A percentile compares a stretch with the other conserved stretches of the same genome.
Conservation (phyloP, 2,329 filamentous ascomycete genomes). For the Grosmannia huntii region DNA sequence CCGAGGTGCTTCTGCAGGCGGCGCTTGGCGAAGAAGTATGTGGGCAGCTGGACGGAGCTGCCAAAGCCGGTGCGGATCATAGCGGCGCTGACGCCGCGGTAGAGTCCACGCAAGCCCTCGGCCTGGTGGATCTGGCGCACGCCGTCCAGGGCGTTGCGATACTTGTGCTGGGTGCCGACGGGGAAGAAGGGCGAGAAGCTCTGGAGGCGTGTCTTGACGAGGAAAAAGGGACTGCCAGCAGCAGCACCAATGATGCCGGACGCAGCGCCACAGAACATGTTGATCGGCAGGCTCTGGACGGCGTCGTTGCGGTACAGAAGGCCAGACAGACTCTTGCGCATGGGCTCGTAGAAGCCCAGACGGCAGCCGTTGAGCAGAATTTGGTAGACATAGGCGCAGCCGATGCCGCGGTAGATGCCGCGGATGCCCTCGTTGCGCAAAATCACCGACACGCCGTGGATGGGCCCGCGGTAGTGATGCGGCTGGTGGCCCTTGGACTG, state of each 20-base stretch:
- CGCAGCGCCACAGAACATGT: constrained; percentile 82
- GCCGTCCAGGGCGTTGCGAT: constrained; percentile 75
- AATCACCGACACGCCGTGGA: constrained; percentile 86
- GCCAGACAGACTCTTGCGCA: constrained; percentile 59
- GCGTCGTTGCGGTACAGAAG: constrained; percentile 58
- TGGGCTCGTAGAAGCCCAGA: constrained; percentile 92
- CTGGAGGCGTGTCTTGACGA: constrained; percentile 92
- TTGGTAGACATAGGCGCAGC: constrained; percentile 92
- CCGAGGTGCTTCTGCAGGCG: constrained; percentile 68
- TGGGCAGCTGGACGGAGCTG: constrained; percentile 89
- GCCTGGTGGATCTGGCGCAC: constrained; percentile 61
- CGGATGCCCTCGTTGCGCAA: constrained; percentile 76
- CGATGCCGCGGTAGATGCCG: constrained; percentile 79
- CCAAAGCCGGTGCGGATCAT: constrained; percentile 96
- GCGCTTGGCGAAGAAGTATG: constrained; percentile 95
- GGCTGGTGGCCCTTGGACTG: constrained; percentile 75
- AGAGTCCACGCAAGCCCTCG: constrained; percentile 73
- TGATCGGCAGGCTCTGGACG: constrained; percentile 78
- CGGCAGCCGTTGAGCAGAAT: constrained; percentile 93
- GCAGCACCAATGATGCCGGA: constrained; percentile 86
- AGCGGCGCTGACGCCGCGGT: constrained; percentile 80
- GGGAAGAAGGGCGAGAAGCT: constrained; percentile 86
- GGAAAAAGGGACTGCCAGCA: constrained; percentile 92
- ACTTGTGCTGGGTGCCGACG: constrained; percentile 92
- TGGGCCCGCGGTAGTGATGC: constrained; percentile 78